A percentile compares a stretch with the other conserved stretches of the same genome.
Evolutionary conservation across 306 rosid species (phyloP).

Genomic region (Acacia confusa): DNA sequence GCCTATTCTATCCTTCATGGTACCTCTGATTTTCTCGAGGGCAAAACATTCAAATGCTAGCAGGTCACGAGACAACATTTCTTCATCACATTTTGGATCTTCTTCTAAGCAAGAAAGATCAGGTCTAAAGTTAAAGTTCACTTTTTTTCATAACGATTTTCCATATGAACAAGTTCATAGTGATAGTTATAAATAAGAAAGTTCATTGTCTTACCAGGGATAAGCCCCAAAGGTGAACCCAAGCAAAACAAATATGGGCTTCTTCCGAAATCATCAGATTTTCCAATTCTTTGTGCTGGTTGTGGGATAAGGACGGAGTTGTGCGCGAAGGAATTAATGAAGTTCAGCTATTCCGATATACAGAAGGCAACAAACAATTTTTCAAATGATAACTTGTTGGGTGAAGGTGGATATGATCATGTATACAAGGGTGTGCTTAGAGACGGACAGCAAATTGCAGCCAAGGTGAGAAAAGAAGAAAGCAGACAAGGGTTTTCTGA

Average conservation of each 20-base stretch:
- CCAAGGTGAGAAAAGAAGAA: background rate
- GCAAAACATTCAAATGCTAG: conserved; percentile 31
- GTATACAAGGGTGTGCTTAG: conserved; percentile 1
- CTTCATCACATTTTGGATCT: conserved; percentile 37
- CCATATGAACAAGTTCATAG: background rate
- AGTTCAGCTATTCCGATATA: background rate
- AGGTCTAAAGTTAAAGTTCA: conserved; percentile 38
- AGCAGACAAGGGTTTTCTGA: background rate
- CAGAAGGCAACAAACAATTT: background rate
- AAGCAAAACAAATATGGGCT: background rate
- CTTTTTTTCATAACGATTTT: background rate
- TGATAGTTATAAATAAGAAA: background rate
- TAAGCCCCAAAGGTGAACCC: background rate
- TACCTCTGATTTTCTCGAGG: conserved; percentile 29
- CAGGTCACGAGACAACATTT: conserved; percentile 32
- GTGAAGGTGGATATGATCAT: conserved; percentile 2
- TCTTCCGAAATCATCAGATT: background rate
- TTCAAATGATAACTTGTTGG: background rate
- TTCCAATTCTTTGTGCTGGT: background rate
- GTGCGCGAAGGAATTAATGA: background rate
- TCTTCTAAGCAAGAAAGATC: conserved; percentile 49
- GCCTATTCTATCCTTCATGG: conserved; percentile 37
- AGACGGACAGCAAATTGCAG: background rate
- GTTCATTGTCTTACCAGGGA: background rate
- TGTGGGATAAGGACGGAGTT: background rate